Percentiles rank a stretch among this genome's conserved stretches.
Conservation (phyloP, 805 yeast genomes). For the Tetrapisispora taiwanensis region DNA sequence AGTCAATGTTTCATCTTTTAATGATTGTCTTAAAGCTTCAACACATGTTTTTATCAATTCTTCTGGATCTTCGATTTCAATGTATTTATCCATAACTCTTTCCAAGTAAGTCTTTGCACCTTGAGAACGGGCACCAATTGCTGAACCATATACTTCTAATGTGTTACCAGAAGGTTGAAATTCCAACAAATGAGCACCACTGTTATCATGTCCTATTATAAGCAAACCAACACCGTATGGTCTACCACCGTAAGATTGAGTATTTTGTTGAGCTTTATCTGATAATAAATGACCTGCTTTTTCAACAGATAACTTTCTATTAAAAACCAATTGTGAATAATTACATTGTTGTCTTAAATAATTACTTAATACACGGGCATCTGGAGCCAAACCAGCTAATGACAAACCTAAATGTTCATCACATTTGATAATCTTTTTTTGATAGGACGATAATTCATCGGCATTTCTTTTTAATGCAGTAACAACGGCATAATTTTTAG, state of each 20-base stretch:
- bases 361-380: constrained; percentile 87
- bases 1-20: constrained; percentile 88
- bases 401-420: constrained; percentile 94
- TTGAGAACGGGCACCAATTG: constrained; percentile 97
- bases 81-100: constrained; percentile 63
- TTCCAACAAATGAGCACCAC: constrained; percentile 90
- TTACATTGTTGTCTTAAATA: constrained; percentile 85
- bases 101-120: constrained; percentile 96
- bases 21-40: constrained; percentile 84
- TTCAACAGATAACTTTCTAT: constrained; percentile 73
- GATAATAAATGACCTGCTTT: constrained; percentile 81
- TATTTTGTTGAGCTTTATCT: constrained; percentile 93
- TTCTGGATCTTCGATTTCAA: constrained; percentile 49
- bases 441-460: constrained; percentile 94
- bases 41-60: constrained; percentile 78
- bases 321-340: constrained; percentile 73
- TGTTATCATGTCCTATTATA: constrained; percentile 82
- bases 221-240: constrained; percentile 97
- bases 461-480: constrained; percentile 94
- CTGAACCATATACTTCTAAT: constrained; percentile 83
- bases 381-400: constrained; percentile 96
- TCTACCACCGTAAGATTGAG: constrained; percentile 91
- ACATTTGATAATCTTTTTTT: constrained; percentile 81
- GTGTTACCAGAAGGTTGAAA: constrained; percentile 94
- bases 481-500: constrained; percentile 77